Evolutionary conservation across 106 monocot species (phyloP).

Genomic region (Apostasia ramifera): DNA sequence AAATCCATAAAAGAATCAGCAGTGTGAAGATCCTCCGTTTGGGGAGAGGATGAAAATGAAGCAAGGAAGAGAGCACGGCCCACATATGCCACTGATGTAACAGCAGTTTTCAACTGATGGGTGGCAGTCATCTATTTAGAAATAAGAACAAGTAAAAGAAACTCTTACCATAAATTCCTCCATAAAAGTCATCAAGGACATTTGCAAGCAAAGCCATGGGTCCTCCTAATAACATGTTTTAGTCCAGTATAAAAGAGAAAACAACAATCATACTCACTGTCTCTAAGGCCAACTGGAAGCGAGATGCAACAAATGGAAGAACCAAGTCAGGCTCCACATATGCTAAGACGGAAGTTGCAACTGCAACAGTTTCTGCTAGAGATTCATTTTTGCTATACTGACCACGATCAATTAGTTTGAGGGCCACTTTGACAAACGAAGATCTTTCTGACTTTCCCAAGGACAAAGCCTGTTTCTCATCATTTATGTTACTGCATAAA

Average conservation of each 20-base stretch:
- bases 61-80: constrained; percentile 70
- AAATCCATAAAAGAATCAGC: constrained; percentile 42
- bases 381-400: constrained; percentile 95
- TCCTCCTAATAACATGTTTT: not conserved
- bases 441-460: constrained; percentile 78
- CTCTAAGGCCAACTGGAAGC: constrained; percentile 84
- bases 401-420: constrained; percentile 94
- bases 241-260: constrained; percentile 1
- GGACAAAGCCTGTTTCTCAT: constrained; percentile 20
- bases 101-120: constrained; percentile 95
- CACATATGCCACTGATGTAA: constrained; percentile 83
- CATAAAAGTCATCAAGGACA: not conserved
- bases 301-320: constrained; percentile 80
- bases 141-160: not conserved
- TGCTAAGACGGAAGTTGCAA: constrained; percentile 79
- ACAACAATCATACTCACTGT: constrained; percentile 53
- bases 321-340: constrained; percentile 92
- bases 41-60: constrained; percentile 29
- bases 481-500: constrained; percentile 31
- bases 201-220: not conserved
- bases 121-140: constrained; percentile 81
- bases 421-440: constrained; percentile 57
- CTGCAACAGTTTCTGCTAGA: constrained; percentile 91
- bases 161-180: not conserved
- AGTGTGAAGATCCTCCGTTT: constrained; percentile 17